phyloP scores from a whole-genome alignment of 306 rosid genomes.

The Quillaja saponaria region DNA sequence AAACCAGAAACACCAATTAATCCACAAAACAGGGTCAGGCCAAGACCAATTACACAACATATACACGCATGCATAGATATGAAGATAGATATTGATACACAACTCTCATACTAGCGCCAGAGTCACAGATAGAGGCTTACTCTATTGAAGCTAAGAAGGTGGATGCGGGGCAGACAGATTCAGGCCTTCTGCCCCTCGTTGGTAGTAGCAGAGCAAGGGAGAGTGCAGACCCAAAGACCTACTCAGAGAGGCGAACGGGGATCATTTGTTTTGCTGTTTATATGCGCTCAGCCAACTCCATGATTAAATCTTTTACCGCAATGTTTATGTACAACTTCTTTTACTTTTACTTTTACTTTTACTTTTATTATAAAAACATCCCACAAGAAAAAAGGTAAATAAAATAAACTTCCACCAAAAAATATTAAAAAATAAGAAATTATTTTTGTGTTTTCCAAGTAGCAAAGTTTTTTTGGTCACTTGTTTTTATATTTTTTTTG shows the following conservation, averaged over 20 bases:
- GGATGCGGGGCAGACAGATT: slow-evolving; percentile 33
- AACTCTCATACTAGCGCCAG: background rate
- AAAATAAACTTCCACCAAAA: too few species aligned
- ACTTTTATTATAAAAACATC: too few species aligned
- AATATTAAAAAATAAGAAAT: too few species aligned
- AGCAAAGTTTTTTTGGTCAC: too few species aligned
- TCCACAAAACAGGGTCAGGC: background rate
- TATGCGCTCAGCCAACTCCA: slow-evolving; percentile 1
- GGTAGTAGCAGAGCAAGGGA: background rate
- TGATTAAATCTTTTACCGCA: background rate
- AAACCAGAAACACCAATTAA: background rate
- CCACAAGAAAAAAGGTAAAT: too few species aligned
- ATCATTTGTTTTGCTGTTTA: slow-evolving; percentile 17
- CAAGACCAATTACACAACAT: background rate
- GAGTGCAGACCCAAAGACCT: slow-evolving; percentile 34
- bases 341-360: too few species aligned
- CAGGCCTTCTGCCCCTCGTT: slow-evolving; percentile 29
- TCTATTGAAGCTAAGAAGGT: slow-evolving; percentile 3
- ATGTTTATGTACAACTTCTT: background rate
- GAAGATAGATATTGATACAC: background rate
- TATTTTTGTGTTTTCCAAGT: too few species aligned
- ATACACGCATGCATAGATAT: background rate
- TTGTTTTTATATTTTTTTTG: too few species aligned
- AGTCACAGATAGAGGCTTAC: slow-evolving; percentile 4
- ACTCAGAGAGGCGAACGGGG: slow-evolving; percentile 10